phyloP scores from a whole-genome alignment of 768 basidiomycete species.

The Ramaria rubella region DNA sequence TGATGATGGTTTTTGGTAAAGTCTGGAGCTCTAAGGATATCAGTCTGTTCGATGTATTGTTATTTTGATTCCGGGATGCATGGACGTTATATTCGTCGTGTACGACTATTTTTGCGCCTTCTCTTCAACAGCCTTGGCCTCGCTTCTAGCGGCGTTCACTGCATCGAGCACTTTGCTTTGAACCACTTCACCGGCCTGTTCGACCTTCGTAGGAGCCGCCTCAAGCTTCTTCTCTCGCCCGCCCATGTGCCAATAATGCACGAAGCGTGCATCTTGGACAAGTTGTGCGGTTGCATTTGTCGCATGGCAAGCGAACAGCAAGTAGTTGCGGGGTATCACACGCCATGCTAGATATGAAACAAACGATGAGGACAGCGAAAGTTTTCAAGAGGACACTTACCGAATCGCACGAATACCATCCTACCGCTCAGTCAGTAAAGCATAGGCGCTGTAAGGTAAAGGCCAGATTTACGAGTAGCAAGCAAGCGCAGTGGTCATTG shows the following conservation, averaged over 20 bases:
- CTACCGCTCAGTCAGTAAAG: constrained; percentile 36
- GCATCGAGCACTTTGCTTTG: constrained; percentile 41
- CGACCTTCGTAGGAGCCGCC: constrained; percentile 19
- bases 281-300: constrained; percentile 87
- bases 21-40: neutral
- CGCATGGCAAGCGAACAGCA: constrained; percentile 88
- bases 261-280: constrained; percentile 76
- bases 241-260: constrained; percentile 87
- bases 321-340: constrained; percentile 93
- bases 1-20: constrained; percentile 76
- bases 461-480: constrained; percentile 80
- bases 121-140: constrained; percentile 27
- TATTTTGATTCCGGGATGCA: neutral
- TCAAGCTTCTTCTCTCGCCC: constrained; percentile 68
- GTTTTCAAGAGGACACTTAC: constrained; percentile 37
- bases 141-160: constrained; percentile 37
- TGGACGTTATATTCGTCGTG: neutral
- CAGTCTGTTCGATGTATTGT: neutral
- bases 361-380: constrained; percentile 9
- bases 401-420: constrained; percentile 91
- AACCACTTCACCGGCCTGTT: constrained; percentile 12
- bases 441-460: constrained; percentile 10
- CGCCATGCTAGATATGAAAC: constrained; percentile 63
- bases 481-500: constrained; percentile 89
- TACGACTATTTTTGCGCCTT: neutral